Evolutionary conservation across 306 rosid genomes (phyloP), one percentile per base, ranked within the genome.

Genomic region (Prunus mongolica): DNA sequence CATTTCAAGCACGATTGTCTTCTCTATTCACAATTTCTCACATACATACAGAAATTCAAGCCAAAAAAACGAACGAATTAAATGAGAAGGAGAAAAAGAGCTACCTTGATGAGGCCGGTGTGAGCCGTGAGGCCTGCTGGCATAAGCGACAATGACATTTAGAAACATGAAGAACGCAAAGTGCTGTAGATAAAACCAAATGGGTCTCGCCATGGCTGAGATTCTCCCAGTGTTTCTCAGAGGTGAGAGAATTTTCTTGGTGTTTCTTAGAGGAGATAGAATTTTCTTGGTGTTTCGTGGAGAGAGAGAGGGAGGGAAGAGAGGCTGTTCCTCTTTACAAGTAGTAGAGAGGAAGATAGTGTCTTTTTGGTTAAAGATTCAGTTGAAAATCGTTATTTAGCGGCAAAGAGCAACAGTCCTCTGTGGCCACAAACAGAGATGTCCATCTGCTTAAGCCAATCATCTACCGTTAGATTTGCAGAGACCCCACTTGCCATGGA

Each of bases 61-160:
- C 15, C 6, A 44, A 15, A 58, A 71, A 14, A 16, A 64, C 2
- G 49, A 25, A 14, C 19, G 24, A 18, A 27, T 24, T n/a, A 10
- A n/a, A 30, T 44, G 60, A 32, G 41, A 69, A 67, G 16, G 28
- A 38, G 44, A 6, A 38, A 38, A 38, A 38, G 69, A 63, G 73
- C 30, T 69, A 83, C 86, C 87, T 72, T 78, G 80, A 24, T 15
- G 73, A 70, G 62, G 24, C 7, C 50, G 64, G 13, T 49, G 79
- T 22, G 50, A 28, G 78, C 34, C 44, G 62, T 14, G 30, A 28
- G 71, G 64, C 47, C 56, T 28, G 46, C 74, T 41, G 24, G 65
- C 49, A 30, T n/a, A 20, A 22, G 66, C 25, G 25, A 50, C 50
- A 13, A 67, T 4, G 65, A 72, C 55, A 61, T 45, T 63, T 76